Percentiles rank a stretch among this genome's conserved stretches.
Conservation (phyloP, 2,329 filamentous ascomycete genomes). For the Colletotrichum lini region DNA sequence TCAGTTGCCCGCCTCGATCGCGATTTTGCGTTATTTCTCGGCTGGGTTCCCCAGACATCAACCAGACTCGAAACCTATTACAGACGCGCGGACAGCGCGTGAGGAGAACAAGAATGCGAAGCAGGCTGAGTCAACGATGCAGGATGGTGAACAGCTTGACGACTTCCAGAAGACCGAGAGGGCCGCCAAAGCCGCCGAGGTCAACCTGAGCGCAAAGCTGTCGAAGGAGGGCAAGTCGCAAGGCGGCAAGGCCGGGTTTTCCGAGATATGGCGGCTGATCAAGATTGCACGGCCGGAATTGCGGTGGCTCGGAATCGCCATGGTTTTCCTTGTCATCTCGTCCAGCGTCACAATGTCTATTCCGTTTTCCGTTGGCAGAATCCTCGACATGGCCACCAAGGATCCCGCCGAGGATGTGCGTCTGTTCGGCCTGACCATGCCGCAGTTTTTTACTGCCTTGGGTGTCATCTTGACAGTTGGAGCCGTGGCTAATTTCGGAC, state of each 20-base stretch:
- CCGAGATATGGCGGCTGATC: conserved; percentile 88
- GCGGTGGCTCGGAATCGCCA: conserved; percentile 82
- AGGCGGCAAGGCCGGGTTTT: conserved; percentile 70
- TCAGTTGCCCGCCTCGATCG: conserved; percentile 9
- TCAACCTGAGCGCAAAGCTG: conserved; percentile 90
- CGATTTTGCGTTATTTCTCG: conserved; percentile 50
- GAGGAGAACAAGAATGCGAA: conserved; percentile 43
- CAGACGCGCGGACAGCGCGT: neutral
- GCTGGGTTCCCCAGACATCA: conserved; percentile 43
- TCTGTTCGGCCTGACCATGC: conserved; percentile 87
- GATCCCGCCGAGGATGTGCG: conserved; percentile 74
- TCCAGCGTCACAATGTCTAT: conserved; percentile 96
- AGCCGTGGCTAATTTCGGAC: conserved; percentile 91
- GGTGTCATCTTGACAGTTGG: conserved; percentile 84
- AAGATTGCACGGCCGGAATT: conserved; percentile 91
- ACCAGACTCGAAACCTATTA: conserved; percentile 41
- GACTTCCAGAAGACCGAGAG: conserved; percentile 81
- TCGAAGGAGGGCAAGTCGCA: conserved; percentile 82
- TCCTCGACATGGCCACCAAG: conserved; percentile 91
- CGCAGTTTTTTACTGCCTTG: conserved; percentile 89
- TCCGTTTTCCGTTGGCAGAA: conserved; percentile 95
- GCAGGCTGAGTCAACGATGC: conserved; percentile 53
- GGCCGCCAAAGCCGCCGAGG: conserved; percentile 86
- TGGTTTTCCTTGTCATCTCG: conserved; percentile 88
- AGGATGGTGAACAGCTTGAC: conserved; percentile 52